Base-by-base conservation (phyloP, 1,284 basidiomycete genomes). In the Trichosporon faecale region DNA sequence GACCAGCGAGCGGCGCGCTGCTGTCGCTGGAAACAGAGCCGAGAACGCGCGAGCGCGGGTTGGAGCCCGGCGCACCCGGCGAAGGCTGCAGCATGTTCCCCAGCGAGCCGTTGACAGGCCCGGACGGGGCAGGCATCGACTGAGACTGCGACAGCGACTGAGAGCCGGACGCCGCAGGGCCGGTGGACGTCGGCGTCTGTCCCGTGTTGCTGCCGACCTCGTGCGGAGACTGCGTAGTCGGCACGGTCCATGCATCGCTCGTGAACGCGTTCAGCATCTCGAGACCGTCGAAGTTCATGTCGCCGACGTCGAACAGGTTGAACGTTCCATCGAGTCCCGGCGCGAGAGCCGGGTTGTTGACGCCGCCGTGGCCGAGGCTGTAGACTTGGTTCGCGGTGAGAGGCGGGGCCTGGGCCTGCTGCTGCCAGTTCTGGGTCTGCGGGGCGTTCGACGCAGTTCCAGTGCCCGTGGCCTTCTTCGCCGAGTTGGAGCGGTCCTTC, bases 231-330 rank as follows among this genome's bases (percentile, higher is more conserved):
- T 55, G 57, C 46, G 55, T 55, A 18, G 29, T 9, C 18, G 21
- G 55, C 60, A 33, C 71, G 66, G 44, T 44, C 73, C 73, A 74
- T 25, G 71, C 71, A 25, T 72, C 73, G n/a, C 72, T 74, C 9
- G 76, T 73, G 72, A 82, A 82, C 1, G 79, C 81, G 66, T 80
- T 80, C 18, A 82, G 71, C 73, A 82, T 76, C 65, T 81, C 80
- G 27, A 81, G 73, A 7, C 78, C 80, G 72, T 82, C 79, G 70
- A 82, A 82, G 35, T 72, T 78, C 49, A 82, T 78, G 37, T 78
- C 81, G n/a, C 79, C 78, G 25, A 82, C 72, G 68, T 82, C 81
- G 70, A 82, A 82, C 25, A 72, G 60, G 55, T 66, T 44, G 57
- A 44, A 66, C 12, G 68, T 66, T 14, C 69, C 61, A 16, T 40